Conservation (phyloP, 331 rosid species). For the Arachis monticola region DNA sequence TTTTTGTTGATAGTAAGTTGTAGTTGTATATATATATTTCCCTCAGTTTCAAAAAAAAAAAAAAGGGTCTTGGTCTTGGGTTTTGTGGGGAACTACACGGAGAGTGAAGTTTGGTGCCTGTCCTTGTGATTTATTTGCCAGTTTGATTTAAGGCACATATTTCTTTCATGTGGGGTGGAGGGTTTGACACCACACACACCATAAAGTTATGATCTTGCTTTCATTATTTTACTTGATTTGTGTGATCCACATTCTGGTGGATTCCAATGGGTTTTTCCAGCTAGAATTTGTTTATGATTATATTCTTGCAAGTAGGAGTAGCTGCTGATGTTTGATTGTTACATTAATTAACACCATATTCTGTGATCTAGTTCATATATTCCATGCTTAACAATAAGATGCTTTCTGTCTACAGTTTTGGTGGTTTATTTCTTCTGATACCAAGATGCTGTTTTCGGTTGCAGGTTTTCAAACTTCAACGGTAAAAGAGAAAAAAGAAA, state of each 20-base stretch:
- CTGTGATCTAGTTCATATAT: constrained; percentile 70
- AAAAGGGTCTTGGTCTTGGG: constrained; percentile 52
- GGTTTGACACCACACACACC: constrained; percentile 45
- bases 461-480: constrained; percentile 77
- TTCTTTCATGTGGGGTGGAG: constrained; percentile 60
- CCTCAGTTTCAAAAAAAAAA: constrained; percentile 30
- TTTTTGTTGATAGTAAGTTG: constrained; percentile 19
- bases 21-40: constrained; percentile 34
- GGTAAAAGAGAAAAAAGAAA: constrained; percentile 35
- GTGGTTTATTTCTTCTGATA: constrained; percentile 85
- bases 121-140: constrained; percentile 45
- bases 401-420: constrained; percentile 95
- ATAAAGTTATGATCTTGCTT: constrained; percentile 59
- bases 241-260: constrained; percentile 65
- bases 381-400: constrained; percentile 67
- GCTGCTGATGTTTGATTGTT: constrained; percentile 62
- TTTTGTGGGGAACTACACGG: constrained; percentile 75
- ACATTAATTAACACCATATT: constrained; percentile 38
- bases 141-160: constrained; percentile 46
- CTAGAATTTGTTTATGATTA: constrained; percentile 49
- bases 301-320: constrained; percentile 67
- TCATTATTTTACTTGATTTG: constrained; percentile 64
- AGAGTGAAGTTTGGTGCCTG: constrained; percentile 78
- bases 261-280: constrained; percentile 67
- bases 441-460: constrained; percentile 98